These are phyloP conservation scores for Solanum rostratum DNA, from an alignment of 257 asterid species.

Conservation along the genomic window DNA sequence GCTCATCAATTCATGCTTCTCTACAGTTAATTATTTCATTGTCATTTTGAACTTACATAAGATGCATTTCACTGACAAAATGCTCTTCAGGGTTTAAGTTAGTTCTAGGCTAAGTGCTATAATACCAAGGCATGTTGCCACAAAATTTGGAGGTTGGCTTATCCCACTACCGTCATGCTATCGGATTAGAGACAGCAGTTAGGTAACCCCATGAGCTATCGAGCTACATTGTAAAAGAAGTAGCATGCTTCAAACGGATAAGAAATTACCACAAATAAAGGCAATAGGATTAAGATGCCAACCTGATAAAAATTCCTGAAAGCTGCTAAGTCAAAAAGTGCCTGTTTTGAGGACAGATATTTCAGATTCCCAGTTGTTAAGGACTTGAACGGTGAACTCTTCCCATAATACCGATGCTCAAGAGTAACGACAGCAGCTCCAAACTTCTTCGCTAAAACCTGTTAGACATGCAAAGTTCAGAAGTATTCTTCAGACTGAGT, in stretches of 20 bases:
- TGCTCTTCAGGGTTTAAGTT: neutral
- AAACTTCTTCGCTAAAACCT: constrained; percentile 92
- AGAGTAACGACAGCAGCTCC: constrained; percentile 87
- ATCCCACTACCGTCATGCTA: neutral
- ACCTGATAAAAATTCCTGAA: constrained; percentile 94
- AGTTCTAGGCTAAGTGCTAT: neutral
- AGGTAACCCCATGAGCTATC: neutral
- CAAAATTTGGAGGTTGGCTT: neutral
- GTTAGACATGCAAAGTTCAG: constrained; percentile 19
- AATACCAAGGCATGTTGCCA: neutral
- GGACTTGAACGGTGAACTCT: constrained; percentile 73
- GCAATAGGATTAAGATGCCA: neutral
- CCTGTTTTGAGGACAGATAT: constrained; percentile 92
- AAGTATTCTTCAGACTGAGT: constrained; percentile 2
- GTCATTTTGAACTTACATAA: neutral
- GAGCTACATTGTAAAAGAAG: neutral
- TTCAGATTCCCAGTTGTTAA: constrained; percentile 61
- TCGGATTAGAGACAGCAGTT: neutral
- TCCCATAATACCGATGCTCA: constrained; percentile 95
- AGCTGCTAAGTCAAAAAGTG: constrained; percentile 86
- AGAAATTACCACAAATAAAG: neutral
- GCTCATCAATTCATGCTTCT: neutral
- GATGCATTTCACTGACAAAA: neutral
- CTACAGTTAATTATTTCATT: neutral
- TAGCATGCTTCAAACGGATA: neutral